These are phyloP conservation scores for Mycosarcoma mackinlayi DNA, from an alignment of 1,284 basidiomycete genomes.

Conservation along the genomic window DNA sequence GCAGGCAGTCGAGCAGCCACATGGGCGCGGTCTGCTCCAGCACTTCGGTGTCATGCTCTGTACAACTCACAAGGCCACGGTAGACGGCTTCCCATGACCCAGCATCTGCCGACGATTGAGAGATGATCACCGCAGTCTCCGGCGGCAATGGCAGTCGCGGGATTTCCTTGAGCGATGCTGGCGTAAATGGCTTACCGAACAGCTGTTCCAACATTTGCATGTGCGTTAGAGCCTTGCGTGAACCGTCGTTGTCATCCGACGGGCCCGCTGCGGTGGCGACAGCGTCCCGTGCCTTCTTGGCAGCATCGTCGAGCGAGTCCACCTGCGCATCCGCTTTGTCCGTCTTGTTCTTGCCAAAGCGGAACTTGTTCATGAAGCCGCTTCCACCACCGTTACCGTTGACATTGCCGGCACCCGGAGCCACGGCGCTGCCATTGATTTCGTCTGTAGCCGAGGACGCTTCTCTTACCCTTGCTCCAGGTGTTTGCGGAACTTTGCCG, in stretches of 20 bases:
- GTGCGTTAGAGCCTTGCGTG: constrained; percentile 18
- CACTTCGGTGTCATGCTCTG: constrained; percentile 74
- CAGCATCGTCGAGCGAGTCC: constrained; percentile 26
- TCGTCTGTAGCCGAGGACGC: constrained; percentile 23
- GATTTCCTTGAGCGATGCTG: constrained; percentile 78
- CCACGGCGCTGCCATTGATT: constrained; percentile 30
- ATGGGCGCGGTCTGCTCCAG: constrained; percentile 84
- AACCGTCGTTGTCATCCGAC: constrained; percentile 4
- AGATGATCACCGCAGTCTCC: constrained; percentile 79
- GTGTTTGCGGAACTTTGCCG: constrained; percentile 11
- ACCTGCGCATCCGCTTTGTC: constrained; percentile 26
- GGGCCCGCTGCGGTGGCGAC: constrained; percentile 1
- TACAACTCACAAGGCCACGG: constrained; percentile 77
- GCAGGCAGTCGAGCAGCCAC: constrained; percentile 89
- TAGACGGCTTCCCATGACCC: constrained; percentile 82
- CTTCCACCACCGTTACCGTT: constrained; percentile 22
- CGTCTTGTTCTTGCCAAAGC: constrained; percentile 45
- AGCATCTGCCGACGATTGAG: constrained; percentile 78
- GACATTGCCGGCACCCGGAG: constrained; percentile 9
- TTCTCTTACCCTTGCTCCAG: constrained; percentile 17
- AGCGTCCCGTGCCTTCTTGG: constrained; percentile 19
- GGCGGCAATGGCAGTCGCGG: constrained; percentile 77
- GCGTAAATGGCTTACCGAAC: constrained; percentile 77
- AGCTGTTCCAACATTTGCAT: constrained; percentile 73
- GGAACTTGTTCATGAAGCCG: constrained; percentile 54